Conservation (phyloP, 495 filamentous ascomycete genomes). For the Xylaria venustula region DNA sequence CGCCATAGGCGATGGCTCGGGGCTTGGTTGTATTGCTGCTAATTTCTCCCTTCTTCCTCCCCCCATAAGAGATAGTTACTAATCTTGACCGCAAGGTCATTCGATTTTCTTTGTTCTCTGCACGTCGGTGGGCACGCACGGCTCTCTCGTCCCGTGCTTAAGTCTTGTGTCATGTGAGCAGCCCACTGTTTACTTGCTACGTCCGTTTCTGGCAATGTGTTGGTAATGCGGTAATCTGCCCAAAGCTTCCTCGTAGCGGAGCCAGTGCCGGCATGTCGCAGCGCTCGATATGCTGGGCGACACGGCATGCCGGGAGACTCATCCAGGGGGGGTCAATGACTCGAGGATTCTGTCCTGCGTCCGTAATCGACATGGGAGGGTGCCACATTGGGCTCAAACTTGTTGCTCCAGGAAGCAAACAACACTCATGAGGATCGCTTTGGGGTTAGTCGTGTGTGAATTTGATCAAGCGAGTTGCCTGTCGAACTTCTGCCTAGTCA, state of each 20-base stretch:
- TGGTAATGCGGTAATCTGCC: slow-evolving; percentile 16
- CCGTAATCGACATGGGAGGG: not conserved
- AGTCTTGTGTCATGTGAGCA: not conserved
- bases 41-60: slow-evolving; percentile 5
- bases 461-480: no score
- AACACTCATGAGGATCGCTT: not conserved
- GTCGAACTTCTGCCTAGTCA: no score
- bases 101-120: not conserved
- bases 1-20: not conserved
- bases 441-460: not conserved
- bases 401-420: not conserved
- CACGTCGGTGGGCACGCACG: not conserved
- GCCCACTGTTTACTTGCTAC: slow-evolving; percentile 11
- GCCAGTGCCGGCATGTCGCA: slow-evolving; percentile 26
- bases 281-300: slow-evolving; percentile 22
- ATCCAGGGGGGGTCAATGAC: slow-evolving; percentile 26
- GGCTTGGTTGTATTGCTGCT: slow-evolving; percentile 7
- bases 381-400: not conserved
- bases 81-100: no score
- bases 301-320: slow-evolving; percentile 24
- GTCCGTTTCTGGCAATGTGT: slow-evolving; percentile 19
- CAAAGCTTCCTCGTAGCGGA: not conserved
- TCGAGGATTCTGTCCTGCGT: slow-evolving; percentile 23
- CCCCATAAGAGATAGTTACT: no score
- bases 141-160: slow-evolving; percentile 1